Evolutionary conservation across 2,329 filamentous ascomycete species (phyloP), one percentile per base, ranked within the genome.

Genomic region (Trichoderma sp.): DNA sequence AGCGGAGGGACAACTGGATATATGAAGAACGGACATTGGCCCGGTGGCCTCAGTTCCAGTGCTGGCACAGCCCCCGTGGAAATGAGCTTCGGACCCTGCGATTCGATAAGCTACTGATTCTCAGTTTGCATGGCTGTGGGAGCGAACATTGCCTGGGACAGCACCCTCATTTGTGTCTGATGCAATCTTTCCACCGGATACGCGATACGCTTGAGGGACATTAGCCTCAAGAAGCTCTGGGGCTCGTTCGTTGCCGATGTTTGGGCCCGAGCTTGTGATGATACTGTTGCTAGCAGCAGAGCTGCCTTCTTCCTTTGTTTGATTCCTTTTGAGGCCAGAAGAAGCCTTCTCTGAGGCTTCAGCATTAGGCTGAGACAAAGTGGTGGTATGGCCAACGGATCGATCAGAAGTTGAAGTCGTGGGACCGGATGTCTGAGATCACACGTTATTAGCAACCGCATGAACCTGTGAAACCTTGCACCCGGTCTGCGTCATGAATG

Each of bases 401-500:
- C 24, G 30, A 11, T 34, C 43, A 21, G 58, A 24, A 14, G 26
- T 47, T 47, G 64, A 32, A 34, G 57, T 30, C 21, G 64, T 47
- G 30, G 64, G 32, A 69, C 64, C 26, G 24, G 28, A 14, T 28
- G 14, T 36, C 57, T 69, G 64, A n/a, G 39, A 68, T 51, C 47
- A 68, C 65, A 47, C 32, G 26, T 30, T 15, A 61, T 61, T 53
- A 62, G 71, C 30, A 66, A 47, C 51, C 58, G 24, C 64, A 28
- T 70, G 57, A 53, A 26, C 43, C 11, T 70, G 66, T 70, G 65
- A 21, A 72, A 72, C 65, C 51, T 72, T 39, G 53, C 51, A 70
- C 53, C 53, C 26, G 47, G 60, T 32, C 32, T 57, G 28, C 57
- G 24, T 32, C n/a, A 36, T 62, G 1, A 34, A 58, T 67, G 61